phyloP scores from a whole-genome alignment of 2,329 filamentous ascomycete genomes.

The Penicillium griseofulvum region DNA sequence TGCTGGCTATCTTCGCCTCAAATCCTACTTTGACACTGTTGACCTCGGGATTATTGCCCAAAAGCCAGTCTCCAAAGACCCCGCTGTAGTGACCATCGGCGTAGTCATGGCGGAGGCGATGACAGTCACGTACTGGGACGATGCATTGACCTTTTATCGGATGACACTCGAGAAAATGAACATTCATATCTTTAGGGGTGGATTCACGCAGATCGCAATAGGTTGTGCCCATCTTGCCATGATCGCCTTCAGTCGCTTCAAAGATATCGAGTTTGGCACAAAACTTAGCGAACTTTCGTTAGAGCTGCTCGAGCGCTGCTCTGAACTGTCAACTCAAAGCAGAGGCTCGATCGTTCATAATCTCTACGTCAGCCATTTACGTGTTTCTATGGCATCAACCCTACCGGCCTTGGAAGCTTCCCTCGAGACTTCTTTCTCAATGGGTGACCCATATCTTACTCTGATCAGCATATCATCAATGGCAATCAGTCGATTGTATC shows the following conservation, averaged over 20 bases:
- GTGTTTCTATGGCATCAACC: slow-evolving; percentile 51
- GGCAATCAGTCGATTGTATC: slow-evolving; percentile 56
- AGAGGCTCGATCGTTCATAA: slow-evolving; percentile 57
- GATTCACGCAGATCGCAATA: slow-evolving; percentile 57
- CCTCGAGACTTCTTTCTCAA: slow-evolving; percentile 55
- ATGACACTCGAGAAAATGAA: slow-evolving; percentile 58
- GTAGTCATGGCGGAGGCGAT: slow-evolving; percentile 59
- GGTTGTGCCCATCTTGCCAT: slow-evolving; percentile 59
- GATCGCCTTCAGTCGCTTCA: slow-evolving; percentile 57
- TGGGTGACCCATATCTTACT: slow-evolving; percentile 59
- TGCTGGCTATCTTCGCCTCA: slow-evolving; percentile 64
- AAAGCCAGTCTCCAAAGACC: slow-evolving; percentile 44
- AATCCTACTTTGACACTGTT: slow-evolving; percentile 59
- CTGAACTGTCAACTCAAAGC: slow-evolving; percentile 55
- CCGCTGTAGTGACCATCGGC: slow-evolving; percentile 46
- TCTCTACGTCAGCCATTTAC: slow-evolving; percentile 62
- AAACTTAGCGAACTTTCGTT: slow-evolving; percentile 55
- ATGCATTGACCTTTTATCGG: slow-evolving; percentile 59
- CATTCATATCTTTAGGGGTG: slow-evolving; percentile 54
- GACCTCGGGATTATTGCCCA: slow-evolving; percentile 46
- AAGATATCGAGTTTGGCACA: slow-evolving; percentile 54
- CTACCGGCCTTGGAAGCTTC: slow-evolving; percentile 54
- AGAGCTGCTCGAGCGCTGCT: slow-evolving; percentile 52
- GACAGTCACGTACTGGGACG: slow-evolving; percentile 59
- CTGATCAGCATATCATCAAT: slow-evolving; percentile 60